phyloP scores from a whole-genome alignment of 2,329 filamentous ascomycete genomes.

The Pseudogymnoascus sp. region DNA sequence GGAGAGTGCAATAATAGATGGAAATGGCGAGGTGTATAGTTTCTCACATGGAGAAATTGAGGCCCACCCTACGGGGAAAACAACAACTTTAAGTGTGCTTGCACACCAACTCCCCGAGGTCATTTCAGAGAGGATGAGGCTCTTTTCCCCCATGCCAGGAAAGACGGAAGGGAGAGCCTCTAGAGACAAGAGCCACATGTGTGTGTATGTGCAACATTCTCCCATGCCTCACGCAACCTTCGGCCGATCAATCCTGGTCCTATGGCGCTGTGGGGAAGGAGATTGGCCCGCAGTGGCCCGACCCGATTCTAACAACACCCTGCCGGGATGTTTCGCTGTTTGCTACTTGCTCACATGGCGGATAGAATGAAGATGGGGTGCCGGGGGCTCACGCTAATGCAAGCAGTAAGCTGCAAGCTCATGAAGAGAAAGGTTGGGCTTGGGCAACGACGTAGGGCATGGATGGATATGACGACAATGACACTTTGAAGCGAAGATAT shows the following conservation, averaged over 20 bases:
- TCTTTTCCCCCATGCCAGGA: neutral
- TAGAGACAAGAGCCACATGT: neutral
- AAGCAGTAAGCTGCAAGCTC: neutral
- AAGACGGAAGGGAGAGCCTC: neutral
- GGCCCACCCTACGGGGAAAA: neutral
- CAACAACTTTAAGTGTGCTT: neutral
- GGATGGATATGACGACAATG: neutral
- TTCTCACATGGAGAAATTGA: neutral
- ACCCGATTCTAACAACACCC: neutral
- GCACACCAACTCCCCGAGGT: too few species aligned
- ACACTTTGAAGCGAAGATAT: neutral
- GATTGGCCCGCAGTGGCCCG: neutral
- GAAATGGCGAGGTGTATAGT: neutral
- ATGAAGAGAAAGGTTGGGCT: slow-evolving; percentile 1
- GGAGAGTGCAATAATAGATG: neutral
- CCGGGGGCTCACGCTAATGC: neutral
- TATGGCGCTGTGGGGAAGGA: neutral
- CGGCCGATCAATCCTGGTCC: neutral
- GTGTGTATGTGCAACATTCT: neutral
- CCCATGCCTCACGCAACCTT: neutral
- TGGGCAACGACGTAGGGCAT: neutral
- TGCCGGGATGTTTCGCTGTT: neutral
- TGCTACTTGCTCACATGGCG: neutral
- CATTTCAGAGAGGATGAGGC: neutral
- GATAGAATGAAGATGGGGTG: neutral